These are phyloP conservation scores for Raphanus raphanistrum DNA, from an alignment of 345 rosid species.

Conservation along the genomic window DNA sequence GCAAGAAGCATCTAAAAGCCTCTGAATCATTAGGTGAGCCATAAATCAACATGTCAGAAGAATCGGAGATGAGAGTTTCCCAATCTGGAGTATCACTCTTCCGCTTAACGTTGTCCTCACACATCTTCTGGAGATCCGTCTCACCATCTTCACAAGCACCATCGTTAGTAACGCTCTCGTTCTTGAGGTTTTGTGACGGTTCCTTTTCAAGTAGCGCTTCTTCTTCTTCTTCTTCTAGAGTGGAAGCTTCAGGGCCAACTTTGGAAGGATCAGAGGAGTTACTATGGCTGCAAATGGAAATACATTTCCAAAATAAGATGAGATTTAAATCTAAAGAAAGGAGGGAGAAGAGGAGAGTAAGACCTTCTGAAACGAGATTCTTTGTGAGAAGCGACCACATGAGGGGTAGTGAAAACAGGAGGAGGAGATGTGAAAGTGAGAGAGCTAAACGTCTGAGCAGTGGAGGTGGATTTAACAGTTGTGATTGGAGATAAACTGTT, in stretches of 20 bases:
- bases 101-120: conserved; percentile 32
- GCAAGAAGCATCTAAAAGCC: conserved; percentile 55
- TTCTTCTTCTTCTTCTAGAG: conserved; percentile 38
- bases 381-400: conserved; percentile 54
- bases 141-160: conserved; percentile 29
- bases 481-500: conserved; percentile 92
- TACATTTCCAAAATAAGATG: background rate
- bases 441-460: conserved; percentile 67
- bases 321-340: background rate
- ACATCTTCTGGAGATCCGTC: conserved; percentile 31
- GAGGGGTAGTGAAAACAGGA: conserved; percentile 88
- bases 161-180: conserved; percentile 28
- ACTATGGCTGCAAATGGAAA: conserved; percentile 34
- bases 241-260: conserved; percentile 34
- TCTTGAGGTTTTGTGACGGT: conserved; percentile 45
- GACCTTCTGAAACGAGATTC: conserved; percentile 59
- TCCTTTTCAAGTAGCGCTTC: conserved; percentile 54
- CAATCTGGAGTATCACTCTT: conserved; percentile 43
- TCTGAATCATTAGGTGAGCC: conserved; percentile 55
- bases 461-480: conserved; percentile 60
- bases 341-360: background rate
- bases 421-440: conserved; percentile 72
- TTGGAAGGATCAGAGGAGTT: conserved; percentile 39
- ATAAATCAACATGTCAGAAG: conserved; percentile 7
- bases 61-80: conserved; percentile 43